These are phyloP conservation scores for Paramecium pentaurelia DNA, from an alignment of 73 alveolate genomes.

Conservation along the genomic window DNA sequence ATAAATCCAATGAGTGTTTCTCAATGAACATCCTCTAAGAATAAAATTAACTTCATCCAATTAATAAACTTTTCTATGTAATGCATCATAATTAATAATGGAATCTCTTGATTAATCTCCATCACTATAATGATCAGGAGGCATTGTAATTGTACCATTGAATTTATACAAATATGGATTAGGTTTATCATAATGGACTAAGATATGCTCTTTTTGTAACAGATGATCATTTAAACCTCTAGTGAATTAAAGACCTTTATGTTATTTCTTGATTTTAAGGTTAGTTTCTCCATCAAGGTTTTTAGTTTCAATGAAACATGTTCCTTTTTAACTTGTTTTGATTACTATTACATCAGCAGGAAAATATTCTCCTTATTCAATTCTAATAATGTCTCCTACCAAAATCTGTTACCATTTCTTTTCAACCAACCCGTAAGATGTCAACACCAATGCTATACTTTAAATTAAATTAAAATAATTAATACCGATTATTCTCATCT, in stretches of 20 bases:
- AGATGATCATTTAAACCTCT: background rate
- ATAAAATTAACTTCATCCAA: slow-evolving; percentile 29
- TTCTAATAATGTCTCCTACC: slow-evolving; percentile 63
- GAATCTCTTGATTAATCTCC: background rate
- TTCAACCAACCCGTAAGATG: slow-evolving; percentile 32
- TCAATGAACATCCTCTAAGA: slow-evolving; percentile 82
- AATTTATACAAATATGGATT: slow-evolving; percentile 57
- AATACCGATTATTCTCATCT: slow-evolving; percentile 46
- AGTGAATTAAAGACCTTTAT: slow-evolving; percentile 43
- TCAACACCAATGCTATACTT: background rate
- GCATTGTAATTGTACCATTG: slow-evolving; percentile 39
- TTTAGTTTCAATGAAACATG: slow-evolving; percentile 95
- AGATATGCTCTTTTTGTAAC: background rate
- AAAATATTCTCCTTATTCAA: slow-evolving; percentile 59
- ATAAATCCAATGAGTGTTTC: slow-evolving; percentile 85
- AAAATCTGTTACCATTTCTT: slow-evolving; percentile 27
- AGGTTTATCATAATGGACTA: slow-evolving; percentile 47
- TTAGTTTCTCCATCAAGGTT: slow-evolving; percentile 99
- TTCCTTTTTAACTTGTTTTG: slow-evolving; percentile 52
- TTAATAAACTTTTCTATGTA: background rate
- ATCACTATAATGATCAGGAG: background rate
- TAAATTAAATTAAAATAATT: background rate
- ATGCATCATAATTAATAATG: background rate
- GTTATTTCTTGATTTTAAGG: slow-evolving; percentile 85
- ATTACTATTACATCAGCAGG: slow-evolving; percentile 65